Conservation (phyloP, 495 filamentous ascomycete genomes). For the Usnea hakonensis region DNA sequence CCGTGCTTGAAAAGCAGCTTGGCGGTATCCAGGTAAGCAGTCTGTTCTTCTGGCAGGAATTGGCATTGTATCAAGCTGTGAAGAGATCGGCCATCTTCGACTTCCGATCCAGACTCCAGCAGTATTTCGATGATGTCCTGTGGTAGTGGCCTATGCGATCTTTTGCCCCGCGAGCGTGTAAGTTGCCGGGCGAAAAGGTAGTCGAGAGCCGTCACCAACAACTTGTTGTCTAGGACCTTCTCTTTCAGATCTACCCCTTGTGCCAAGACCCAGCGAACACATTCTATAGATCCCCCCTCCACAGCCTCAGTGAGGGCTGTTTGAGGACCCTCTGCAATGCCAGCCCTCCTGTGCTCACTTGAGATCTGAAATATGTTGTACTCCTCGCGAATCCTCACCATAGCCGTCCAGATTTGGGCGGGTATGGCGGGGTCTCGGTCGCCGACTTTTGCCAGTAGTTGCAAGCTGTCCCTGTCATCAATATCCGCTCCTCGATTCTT, state of each 20-base stretch:
- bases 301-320: conserved; percentile 9
- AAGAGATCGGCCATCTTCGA: background rate
- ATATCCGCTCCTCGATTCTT: background rate
- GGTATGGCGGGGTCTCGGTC: background rate
- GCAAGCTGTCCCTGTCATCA: conserved; percentile 1
- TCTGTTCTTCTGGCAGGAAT: conserved; percentile 6
- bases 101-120: conserved; percentile 2
- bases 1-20: conserved; percentile 5
- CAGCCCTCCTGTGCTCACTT: background rate
- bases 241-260: background rate
- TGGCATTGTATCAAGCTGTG: conserved; percentile 9
- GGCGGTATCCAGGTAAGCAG: background rate
- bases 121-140: conserved; percentile 1
- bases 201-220: conserved; percentile 6
- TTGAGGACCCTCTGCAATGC: conserved; percentile 6
- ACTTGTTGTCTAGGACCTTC: conserved; percentile 4
- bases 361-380: conserved; percentile 8
- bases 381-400: conserved; percentile 4
- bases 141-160: background rate
- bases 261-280: conserved; percentile 5
- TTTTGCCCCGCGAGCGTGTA: conserved; percentile 1
- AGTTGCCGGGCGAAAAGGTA: conserved; percentile 10
- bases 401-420: background rate
- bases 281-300: conserved; percentile 2
- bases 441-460: background rate